Base-by-base conservation (phyloP, 495 filamentous ascomycete genomes). In the Xylaria scruposa region DNA sequence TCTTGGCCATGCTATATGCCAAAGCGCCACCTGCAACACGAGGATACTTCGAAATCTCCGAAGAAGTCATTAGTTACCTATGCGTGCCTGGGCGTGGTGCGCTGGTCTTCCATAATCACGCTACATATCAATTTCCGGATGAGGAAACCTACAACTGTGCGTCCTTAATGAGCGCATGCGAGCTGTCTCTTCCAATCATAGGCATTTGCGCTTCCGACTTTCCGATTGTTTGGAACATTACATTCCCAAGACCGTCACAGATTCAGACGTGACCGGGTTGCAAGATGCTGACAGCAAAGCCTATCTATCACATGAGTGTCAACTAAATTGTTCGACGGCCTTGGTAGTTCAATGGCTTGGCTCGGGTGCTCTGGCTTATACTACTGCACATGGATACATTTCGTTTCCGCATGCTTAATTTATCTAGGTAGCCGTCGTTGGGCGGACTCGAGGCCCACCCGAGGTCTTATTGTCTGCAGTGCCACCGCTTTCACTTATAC, bases 401-500 rank as follows among this genome's bases (percentile, higher is more conserved):
- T 67, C n/a, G 29, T 12, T 15, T 54, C 47, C n/a, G 15, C 29
- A 61, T 40, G 47, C 6, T 44, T 24, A 13, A 56, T 56, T 29
- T 67, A 44, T 15, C n/a, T 24, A 46, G 31, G 3, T 54, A 54
- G 21, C 47, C 40, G 65, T 54, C n/a, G 65, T 67, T 53, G 31
- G 64, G 42, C 58, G 58, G 29, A 33, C 56, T 26, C 15, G 29
- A 40, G 59, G 59, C 19, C 59, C 59, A 44, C 47, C 8, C 12
- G 17, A 51, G 26, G 68, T 70, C 49, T 70, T 64, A 64, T 70
- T 70, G 38, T 64, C 53, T 70, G 68, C 58, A 56, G 56, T 61
- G 33, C 47, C 4, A 53, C 68, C 59, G 47, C 26, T 64, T n/a
- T 33, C 13, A 33, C 56, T 38, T 44, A 26, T 64, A 33, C 49